phyloP scores from a whole-genome alignment of 495 filamentous ascomycete species.

The Neurospora sp. region DNA sequence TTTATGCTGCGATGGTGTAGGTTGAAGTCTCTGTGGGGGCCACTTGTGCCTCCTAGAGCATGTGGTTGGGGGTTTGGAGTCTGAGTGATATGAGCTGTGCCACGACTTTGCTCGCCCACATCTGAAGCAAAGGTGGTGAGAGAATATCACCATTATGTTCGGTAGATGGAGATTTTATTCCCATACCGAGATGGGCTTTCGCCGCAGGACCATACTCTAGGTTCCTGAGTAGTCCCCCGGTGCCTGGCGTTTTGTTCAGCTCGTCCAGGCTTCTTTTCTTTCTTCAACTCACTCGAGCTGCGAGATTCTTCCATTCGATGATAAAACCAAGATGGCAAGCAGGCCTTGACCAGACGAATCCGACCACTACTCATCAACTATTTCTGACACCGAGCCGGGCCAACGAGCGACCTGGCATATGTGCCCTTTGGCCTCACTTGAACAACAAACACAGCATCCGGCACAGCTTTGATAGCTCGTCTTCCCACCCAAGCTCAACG shows the following conservation, averaged over 20 bases:
- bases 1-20: neutral
- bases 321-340: neutral
- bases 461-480: constrained; percentile 23
- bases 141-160: neutral
- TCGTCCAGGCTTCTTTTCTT: neutral
- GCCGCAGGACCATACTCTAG: neutral
- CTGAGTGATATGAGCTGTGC: neutral
- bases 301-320: neutral
- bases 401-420: neutral
- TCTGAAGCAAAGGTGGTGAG: neutral
- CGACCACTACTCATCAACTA: neutral
- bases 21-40: neutral
- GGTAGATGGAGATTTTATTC: neutral
- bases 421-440: neutral
- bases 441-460: constrained; percentile 3
- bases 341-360: neutral
- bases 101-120: neutral
- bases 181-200: neutral
- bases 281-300: neutral
- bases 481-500: constrained; percentile 33
- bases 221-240: neutral
- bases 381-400: neutral
- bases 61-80: neutral
- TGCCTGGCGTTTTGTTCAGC: neutral
- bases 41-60: neutral